Conservation (phyloP, 495 filamentous ascomycete genomes). For the Neurospora sp. region DNA sequence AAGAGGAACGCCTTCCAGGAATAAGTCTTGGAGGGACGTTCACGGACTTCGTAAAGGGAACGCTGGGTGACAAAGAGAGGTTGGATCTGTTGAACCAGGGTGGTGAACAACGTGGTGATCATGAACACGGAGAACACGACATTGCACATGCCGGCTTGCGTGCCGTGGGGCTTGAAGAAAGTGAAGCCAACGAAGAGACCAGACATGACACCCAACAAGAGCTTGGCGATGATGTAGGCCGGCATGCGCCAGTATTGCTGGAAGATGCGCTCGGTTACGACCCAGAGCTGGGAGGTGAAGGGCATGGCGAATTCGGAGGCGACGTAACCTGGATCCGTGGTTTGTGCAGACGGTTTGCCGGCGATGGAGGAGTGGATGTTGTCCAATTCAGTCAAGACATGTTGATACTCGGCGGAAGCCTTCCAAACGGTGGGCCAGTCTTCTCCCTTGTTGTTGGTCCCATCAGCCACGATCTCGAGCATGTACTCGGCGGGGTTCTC, state of each 20-base stretch:
- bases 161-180: slow-evolving; percentile 53
- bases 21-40: slow-evolving; percentile 60
- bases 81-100: slow-evolving; percentile 54
- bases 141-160: slow-evolving; percentile 52
- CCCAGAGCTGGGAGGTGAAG: slow-evolving; percentile 29
- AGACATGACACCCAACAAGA: slow-evolving; percentile 26
- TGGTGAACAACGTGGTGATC: slow-evolving; percentile 53
- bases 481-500: slow-evolving; percentile 82
- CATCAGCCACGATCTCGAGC: slow-evolving; percentile 70
- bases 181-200: slow-evolving; percentile 67
- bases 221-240: slow-evolving; percentile 57
- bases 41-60: slow-evolving; percentile 58
- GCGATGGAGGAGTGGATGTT: slow-evolving; percentile 22
- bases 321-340: background rate
- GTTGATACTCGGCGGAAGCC: slow-evolving; percentile 49
- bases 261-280: slow-evolving; percentile 50
- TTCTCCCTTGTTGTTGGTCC: slow-evolving; percentile 39
- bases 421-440: slow-evolving; percentile 78
- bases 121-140: slow-evolving; percentile 64
- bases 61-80: slow-evolving; percentile 58
- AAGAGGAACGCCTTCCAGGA: slow-evolving; percentile 64
- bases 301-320: slow-evolving; percentile 22
- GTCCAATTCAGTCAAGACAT: slow-evolving; percentile 48
- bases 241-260: slow-evolving; percentile 72
- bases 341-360: background rate